Conservation (phyloP, 2,329 filamentous ascomycete species). For the Xylariaceae sp. region DNA sequence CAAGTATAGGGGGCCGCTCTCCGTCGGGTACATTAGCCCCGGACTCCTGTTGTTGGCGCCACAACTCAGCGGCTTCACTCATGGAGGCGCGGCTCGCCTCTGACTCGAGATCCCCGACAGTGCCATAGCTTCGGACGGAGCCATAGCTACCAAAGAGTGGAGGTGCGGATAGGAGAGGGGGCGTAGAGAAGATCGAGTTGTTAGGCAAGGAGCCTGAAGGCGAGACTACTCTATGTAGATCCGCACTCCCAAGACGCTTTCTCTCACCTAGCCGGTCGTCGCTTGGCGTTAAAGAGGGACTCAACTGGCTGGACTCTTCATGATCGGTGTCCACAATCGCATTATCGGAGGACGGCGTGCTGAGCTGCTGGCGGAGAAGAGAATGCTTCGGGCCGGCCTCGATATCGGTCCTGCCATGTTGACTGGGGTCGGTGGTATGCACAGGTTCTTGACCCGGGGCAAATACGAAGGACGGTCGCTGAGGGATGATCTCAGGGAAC, state of each 20-base stretch:
- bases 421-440: slow-evolving; percentile 44
- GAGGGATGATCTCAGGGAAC: slow-evolving; percentile 86
- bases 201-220: slow-evolving; percentile 42
- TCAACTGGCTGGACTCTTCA: slow-evolving; percentile 35
- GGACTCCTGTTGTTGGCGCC: slow-evolving; percentile 59
- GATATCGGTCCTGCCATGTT: slow-evolving; percentile 50
- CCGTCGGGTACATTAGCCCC: slow-evolving; percentile 56
- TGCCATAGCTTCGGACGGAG: slow-evolving; percentile 61
- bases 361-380: slow-evolving; percentile 60
- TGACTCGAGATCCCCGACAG: slow-evolving; percentile 56
- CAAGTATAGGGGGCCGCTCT: slow-evolving; percentile 76
- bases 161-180: slow-evolving; percentile 68
- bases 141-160: slow-evolving; percentile 76
- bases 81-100: slow-evolving; percentile 53
- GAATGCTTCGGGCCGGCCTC: slow-evolving; percentile 48
- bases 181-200: slow-evolving; percentile 61
- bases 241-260: slow-evolving; percentile 52
- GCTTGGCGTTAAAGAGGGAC: slow-evolving; percentile 22
- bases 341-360: slow-evolving; percentile 44
- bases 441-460: slow-evolving; percentile 60
- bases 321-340: slow-evolving; percentile 35
- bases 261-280: slow-evolving; percentile 44
- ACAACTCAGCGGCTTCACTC: slow-evolving; percentile 56
- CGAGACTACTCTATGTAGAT: slow-evolving; percentile 44
- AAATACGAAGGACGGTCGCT: slow-evolving; percentile 75